Percentiles rank a stretch among this genome's conserved stretches.
phyloP scores from a whole-genome alignment of 768 basidiomycete species.

The Leucocoprinus birnbaumii region DNA sequence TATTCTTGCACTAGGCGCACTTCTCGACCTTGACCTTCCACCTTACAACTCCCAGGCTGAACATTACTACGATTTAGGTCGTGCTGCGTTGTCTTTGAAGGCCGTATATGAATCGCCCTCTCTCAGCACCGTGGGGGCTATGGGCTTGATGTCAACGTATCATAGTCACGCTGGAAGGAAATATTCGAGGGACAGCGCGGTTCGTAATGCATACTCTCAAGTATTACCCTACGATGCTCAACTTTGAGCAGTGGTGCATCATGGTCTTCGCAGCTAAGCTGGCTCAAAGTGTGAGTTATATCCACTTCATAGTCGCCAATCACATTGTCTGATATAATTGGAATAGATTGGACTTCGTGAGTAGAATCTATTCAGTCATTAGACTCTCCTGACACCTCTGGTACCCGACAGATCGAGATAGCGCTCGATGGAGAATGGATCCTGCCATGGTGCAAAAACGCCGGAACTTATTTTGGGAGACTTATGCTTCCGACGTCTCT shows the following conservation, averaged over 20 bases:
- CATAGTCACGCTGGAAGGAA: constrained; percentile 51
- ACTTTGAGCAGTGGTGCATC: constrained; percentile 38
- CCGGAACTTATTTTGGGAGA: constrained; percentile 69
- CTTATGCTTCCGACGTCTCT: constrained; percentile 58
- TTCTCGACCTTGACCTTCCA: constrained; percentile 48
- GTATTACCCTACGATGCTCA: constrained; percentile 20
- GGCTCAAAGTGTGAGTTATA: constrained; percentile 45
- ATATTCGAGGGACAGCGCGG: constrained; percentile 42
- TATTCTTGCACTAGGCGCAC: constrained; percentile 57
- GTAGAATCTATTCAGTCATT: constrained; percentile 25
- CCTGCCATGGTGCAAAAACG: constrained; percentile 57
- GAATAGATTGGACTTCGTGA: constrained; percentile 57
- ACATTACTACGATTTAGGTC: constrained; percentile 54
- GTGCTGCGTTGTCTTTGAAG: constrained; percentile 49
- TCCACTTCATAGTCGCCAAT: neutral
- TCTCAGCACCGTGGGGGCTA: constrained; percentile 53
- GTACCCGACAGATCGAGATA: constrained; percentile 57
- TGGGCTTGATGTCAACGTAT: constrained; percentile 58
- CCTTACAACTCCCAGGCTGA: constrained; percentile 61
- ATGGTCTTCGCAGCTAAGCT: constrained; percentile 58
- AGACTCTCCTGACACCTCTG: neutral
- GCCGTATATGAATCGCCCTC: constrained; percentile 53
- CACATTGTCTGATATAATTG: neutral
- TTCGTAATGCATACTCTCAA: constrained; percentile 24
- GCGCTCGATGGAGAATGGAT: constrained; percentile 64